phyloP scores from a whole-genome alignment of 169 alveolate genomes.

The Perkinsus marinus region DNA sequence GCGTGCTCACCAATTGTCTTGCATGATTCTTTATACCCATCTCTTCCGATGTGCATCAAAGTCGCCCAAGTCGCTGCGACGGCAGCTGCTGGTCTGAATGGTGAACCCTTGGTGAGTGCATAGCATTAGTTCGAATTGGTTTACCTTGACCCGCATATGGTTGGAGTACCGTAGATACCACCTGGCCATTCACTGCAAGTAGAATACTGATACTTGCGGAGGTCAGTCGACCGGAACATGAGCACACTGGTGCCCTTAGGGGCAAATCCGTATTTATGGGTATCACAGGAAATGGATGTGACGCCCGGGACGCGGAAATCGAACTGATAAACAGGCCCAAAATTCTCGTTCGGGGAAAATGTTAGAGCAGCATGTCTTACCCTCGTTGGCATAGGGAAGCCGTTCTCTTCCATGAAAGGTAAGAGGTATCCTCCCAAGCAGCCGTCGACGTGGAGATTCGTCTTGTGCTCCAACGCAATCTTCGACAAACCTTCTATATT shows the following conservation, averaged over 20 bases:
- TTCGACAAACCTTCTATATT: constrained; percentile 30
- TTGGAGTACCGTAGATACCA: constrained; percentile 57
- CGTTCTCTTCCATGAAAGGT: constrained; percentile 40
- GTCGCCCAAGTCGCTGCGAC: constrained; percentile 44
- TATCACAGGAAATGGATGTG: constrained; percentile 64
- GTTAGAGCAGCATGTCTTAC: too few relatives aligned
- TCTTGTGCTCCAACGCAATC: constrained; percentile 32
- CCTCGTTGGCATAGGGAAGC: constrained; percentile 17
- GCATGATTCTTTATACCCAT: background rate
- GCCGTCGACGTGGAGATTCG: constrained; percentile 59
- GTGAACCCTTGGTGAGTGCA: background rate
- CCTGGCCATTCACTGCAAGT: constrained; percentile 52
- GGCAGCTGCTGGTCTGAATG: constrained; percentile 30
- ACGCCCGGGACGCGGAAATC: constrained; percentile 66
- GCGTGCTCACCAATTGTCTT: background rate
- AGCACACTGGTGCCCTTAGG: constrained; percentile 66
- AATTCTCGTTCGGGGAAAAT: too few relatives aligned
- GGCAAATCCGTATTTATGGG: constrained; percentile 62
- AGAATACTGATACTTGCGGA: constrained; percentile 41
- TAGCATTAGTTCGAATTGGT: background rate
- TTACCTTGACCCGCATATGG: constrained; percentile 31
- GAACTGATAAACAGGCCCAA: constrained; percentile 20
- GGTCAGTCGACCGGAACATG: constrained; percentile 41
- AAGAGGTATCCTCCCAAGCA: constrained; percentile 64
- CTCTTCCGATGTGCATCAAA: constrained; percentile 14